phyloP scores from a whole-genome alignment of 139 green algal species.

The Auxenochlorella pyrenoidosa region DNA sequence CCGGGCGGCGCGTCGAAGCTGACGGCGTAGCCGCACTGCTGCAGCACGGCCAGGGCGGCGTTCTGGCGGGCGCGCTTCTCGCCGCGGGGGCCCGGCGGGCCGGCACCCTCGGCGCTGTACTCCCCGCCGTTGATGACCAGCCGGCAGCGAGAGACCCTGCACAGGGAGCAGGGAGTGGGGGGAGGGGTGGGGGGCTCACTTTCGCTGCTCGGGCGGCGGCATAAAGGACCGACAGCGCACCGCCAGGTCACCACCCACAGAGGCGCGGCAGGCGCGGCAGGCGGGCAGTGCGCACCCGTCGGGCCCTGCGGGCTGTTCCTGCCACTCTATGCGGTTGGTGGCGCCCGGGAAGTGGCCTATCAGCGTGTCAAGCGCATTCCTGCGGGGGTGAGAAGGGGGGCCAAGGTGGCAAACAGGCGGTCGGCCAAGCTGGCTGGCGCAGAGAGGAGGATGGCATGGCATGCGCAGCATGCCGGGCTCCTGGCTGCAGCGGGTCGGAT shows the following conservation, averaged over 20 bases:
- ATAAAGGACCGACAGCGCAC: no score
- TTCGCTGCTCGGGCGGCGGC: no score
- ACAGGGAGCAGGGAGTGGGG: background rate
- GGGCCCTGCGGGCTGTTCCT: background rate
- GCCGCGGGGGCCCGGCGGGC: background rate
- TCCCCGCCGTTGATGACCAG: slow-evolving; percentile 40
- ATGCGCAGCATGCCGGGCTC: no score
- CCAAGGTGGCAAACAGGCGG: no score
- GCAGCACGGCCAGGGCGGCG: slow-evolving; percentile 28
- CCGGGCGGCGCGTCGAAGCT: background rate
- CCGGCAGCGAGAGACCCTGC: background rate
- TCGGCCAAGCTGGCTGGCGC: no score
- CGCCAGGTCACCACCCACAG: no score
- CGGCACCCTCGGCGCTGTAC: background rate
- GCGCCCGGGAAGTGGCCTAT: background rate
- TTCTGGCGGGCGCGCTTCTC: slow-evolving; percentile 19
- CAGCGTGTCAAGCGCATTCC: slow-evolving; percentile 6
- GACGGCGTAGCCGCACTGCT: slow-evolving; percentile 23
- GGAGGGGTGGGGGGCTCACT: no score
- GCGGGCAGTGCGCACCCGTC: background rate
- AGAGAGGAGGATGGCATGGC: no score
- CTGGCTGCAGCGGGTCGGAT: no score
- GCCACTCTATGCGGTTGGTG: slow-evolving; percentile 24
- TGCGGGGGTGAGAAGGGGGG: background rate
- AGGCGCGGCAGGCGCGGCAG: no score